phyloP scores from a whole-genome alignment of 1,284 basidiomycete species.

The Cutaneotrichosporon sp. region DNA sequence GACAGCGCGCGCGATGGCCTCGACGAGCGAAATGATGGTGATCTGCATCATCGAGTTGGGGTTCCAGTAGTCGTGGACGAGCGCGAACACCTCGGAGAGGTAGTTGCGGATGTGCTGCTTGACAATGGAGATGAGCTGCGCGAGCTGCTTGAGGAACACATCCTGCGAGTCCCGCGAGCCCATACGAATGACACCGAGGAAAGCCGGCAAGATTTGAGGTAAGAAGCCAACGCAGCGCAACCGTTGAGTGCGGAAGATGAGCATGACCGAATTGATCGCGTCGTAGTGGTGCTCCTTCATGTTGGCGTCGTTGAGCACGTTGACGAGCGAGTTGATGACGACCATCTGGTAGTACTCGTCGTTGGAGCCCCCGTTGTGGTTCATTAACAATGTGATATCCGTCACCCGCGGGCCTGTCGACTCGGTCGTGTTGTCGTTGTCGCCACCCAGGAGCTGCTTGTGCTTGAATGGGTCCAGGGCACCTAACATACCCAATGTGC shows the following conservation, averaged over 20 bases:
- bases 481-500: slow-evolving; percentile 93
- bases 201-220: slow-evolving; percentile 95
- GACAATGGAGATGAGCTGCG: slow-evolving; percentile 93
- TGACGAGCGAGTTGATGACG: slow-evolving; percentile 84
- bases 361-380: slow-evolving; percentile 61
- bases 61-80: slow-evolving; percentile 85
- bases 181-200: slow-evolving; percentile 81
- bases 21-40: slow-evolving; percentile 89
- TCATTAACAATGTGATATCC: slow-evolving; percentile 60
- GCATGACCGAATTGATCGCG: slow-evolving; percentile 98
- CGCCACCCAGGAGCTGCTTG: slow-evolving; percentile 76
- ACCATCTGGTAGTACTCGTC: slow-evolving; percentile 99
- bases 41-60: slow-evolving; percentile 78
- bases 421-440: slow-evolving; percentile 64
- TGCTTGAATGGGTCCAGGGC: slow-evolving; percentile 97
- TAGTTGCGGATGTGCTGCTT: slow-evolving; percentile 97
- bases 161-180: slow-evolving; percentile 79
- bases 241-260: slow-evolving; percentile 98
- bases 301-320: slow-evolving; percentile 84
- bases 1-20: slow-evolving; percentile 89
- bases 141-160: slow-evolving; percentile 93
- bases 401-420: slow-evolving; percentile 56
- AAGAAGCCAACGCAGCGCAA: slow-evolving; percentile 94
- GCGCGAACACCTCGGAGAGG: slow-evolving; percentile 74
- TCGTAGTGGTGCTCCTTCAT: slow-evolving; percentile 82